Evolutionary conservation across 192 early-diverging fungal genomes (phyloP), one percentile per base, ranked within the genome.

Genomic region (Backusella circina): DNA sequence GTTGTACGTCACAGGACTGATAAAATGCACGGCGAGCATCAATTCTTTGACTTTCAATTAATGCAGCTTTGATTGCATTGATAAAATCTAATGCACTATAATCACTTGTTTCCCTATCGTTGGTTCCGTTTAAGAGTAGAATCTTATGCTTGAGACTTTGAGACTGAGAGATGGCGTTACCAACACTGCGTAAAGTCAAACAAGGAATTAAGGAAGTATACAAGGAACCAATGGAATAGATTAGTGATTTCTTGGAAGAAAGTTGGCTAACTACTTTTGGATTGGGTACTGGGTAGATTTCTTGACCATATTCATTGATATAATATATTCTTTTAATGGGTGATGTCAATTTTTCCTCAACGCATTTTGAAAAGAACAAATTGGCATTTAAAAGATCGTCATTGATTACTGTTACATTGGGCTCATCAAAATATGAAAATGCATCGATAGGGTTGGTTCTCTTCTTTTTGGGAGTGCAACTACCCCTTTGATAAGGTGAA

Each of bases 1-100:
- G 28, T 7, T 50, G 30, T 30, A 57, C 64, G 35, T 61, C 66
- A n/a, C 33, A 41, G 12, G 75, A 66, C 30, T 81, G 71, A 38
- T 81, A 81, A 71, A 79, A 83, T 32, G 75, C 71, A 70, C 82
- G 66, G 33, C 82, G 78, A 38, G 72, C 75, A 41, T 83, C 82
- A 47, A 83, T 83, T 4, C 75, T 36, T 32, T 77, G 74, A 13
- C 78, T 79, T 50, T 79, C 71, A 76, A 93, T 94, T 37, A 93
- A 80, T 1, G 90, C 91, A 69, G 87, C 84, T 1, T 87, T 86
- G 44, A 94, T 83, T 31, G 90, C 87, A 38, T 83, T 80, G 7
- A 93, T 86, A 77, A 94, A 94, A 71, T 94, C 93, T 35, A 91
- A 10, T 0, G 91, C 93, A 8, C 86, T 91, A 67, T 91, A 94